Base-by-base conservation (phyloP, 257 asterid species). In the Solanum etuberosum region DNA sequence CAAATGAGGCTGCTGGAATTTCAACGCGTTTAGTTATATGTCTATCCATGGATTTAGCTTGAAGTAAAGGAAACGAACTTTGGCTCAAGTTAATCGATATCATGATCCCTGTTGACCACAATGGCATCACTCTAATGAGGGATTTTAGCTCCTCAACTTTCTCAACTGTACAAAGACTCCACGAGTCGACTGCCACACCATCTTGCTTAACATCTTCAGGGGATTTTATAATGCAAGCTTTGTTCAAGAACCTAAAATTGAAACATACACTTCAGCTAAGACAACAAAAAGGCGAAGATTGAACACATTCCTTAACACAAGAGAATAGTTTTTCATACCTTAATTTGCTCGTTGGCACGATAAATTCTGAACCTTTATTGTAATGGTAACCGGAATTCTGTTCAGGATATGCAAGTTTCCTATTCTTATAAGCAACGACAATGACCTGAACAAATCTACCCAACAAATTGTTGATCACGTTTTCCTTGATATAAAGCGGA, bases 61-160 rank as follows among this genome's bases (percentile, higher is more conserved):
- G 98, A 74, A 94, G 89, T n/a, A 90, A 9, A 13, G 93, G 94
- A 46, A 91, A 91, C 5, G 96, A 54, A 65, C 71, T 89, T 37
- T 94, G 98, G 91, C 94, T 90, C 25, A 91, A 77, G 91, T 92
- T 94, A 54, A 94, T 85, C 6, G 94, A 89, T 16, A 93, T 34
- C 91, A 94, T 92, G 83, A 94, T 91, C 70, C 96, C 98, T 0
- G 98, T 92, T 0, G 98, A 94, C 98, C 98, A 94, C 18, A 94
- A 4, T 11, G 96, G 98, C 78, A 93, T 73, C 15, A 93, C 93
- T 90, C 90, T 91, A 67, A 93, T 46, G 10, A 94, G 94, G 1
- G 94, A 89, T 88, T 93, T 94, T 25, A 94, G 88, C 88, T 92
- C 95, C 91, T 94, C 96, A 0, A 94, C 96, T 91, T 94, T 95